Base-by-base conservation (phyloP, 176 grass and related monocot species). In the Tillandsia fasciculata region DNA sequence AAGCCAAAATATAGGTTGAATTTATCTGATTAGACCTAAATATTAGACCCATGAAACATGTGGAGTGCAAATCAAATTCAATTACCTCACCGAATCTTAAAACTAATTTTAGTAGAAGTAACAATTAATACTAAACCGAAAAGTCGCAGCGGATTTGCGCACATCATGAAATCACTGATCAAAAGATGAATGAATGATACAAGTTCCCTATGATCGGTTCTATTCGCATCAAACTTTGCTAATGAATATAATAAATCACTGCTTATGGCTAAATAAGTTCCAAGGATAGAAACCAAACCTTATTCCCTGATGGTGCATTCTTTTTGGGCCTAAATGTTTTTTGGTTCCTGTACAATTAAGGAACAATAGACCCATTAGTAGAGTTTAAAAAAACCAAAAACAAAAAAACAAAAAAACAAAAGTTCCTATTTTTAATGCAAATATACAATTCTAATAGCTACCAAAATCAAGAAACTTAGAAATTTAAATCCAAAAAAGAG, bases 321-420 rank as follows among this genome's bases (percentile, higher is more conserved):
- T 90, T 99, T 85, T 88, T 88, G 29, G 89, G 87, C 74, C 94
- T 67, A 79, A 99, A 93, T 18, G 94, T 99, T 84, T 82, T 92
- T 66, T 92, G 84, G 75, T 92, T 97, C 63, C 89, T 97, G 75
- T 26, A 42, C 20, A 52, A 61, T 8, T 26, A 57, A 27, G 72
- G 0, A 63, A 53, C 48, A 48, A 13, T 12, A 13, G 0, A 51
- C 5, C 10, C 12, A 5, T 49, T 49, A 53, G 63, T 18, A 26
- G 67, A 49, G 26, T 2, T 22, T 2, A 65, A 58, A 51, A 12
- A 22, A 29, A 64, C 3, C 53, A 1, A 3, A 47, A 22, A 15
- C 67, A 9, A 7, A 24, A 57, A 57, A 5, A 61, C 18, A n/a
- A 20, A 5, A 58, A 59, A 5, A 61, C 18, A n/a, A 20, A 5